Evolutionary conservation across 306 rosid genomes (phyloP).

Genomic region (Dalbergia oliveri): DNA sequence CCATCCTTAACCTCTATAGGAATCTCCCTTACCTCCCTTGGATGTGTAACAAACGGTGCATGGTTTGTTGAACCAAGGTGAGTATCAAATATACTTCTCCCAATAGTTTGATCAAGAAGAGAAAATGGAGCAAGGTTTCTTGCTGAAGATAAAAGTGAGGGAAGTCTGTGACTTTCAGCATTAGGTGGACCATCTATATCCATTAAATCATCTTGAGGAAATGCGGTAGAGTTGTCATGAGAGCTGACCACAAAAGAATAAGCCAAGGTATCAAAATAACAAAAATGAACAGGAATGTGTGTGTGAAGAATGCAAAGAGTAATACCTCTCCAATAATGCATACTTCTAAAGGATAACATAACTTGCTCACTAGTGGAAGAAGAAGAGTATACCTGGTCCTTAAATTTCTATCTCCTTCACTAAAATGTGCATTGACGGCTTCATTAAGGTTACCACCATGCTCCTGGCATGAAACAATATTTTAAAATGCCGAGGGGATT

Average conservation of each 20-base stretch:
- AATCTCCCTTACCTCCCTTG: constrained; percentile 84
- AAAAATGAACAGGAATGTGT: constrained; percentile 8
- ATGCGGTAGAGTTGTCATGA: constrained; percentile 52
- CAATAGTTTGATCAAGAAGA: constrained; percentile 57
- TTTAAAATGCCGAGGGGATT: constrained; percentile 15
- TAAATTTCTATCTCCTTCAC: constrained; percentile 74
- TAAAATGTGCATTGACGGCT: constrained; percentile 86
- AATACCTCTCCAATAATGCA: background rate
- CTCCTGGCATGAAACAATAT: constrained; percentile 63
- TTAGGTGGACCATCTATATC: constrained; percentile 69
- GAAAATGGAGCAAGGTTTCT: constrained; percentile 63
- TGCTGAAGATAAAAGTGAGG: constrained; percentile 56
- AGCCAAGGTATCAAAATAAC: constrained; percentile 31
- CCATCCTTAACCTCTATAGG: constrained; percentile 86
- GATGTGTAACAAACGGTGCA: constrained; percentile 70
- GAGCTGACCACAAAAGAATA: constrained; percentile 53
- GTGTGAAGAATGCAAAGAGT: background rate
- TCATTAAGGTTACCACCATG: constrained; percentile 83
- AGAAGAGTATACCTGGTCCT: constrained; percentile 55
- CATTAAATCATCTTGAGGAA: constrained; percentile 79
- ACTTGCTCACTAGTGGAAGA: constrained; percentile 20
- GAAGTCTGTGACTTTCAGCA: constrained; percentile 58
- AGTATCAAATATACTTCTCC: constrained; percentile 55
- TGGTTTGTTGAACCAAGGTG: constrained; percentile 49
- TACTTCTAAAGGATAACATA: background rate